Evolutionary conservation across 371 early-diverging fungal genomes (phyloP), one percentile per base, ranked within the genome.

Genomic region (Smittium mucronatum): DNA sequence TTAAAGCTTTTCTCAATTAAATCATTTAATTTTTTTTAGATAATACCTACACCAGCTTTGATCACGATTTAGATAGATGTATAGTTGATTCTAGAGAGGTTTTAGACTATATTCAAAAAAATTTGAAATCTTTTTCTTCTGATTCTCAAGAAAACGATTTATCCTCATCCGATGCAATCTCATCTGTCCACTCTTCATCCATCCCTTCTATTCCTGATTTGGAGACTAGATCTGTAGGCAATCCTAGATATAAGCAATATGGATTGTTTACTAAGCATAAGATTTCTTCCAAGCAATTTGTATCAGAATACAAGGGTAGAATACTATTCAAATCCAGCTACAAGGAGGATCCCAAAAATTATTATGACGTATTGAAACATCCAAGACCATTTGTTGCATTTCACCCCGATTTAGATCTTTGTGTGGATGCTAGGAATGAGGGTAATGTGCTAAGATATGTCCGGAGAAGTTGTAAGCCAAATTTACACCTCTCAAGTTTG

Each of bases 291-390:
- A 77, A 83, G 57, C 76, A 81, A 47, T 89, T 85, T 73, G 74
- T 93, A 34, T 78, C 87, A 73, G 90, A 92, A 67, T 85, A 87
- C 72, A 82, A 82, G 57, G 94, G 94, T 30, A 85, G 87, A 63
- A 80, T 89, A 28, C 70, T 81, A 0, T 78, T 91, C n/a, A 86
- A 87, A 71, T 84, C 85, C 28, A 80, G 78, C 30, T 89, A 87
- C 76, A 87, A 83, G 71, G 75, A 76, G 29, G 82, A 87, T 36
- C 78, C 82, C 1, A 81, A 78, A 57, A 87, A 88, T 73, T 75
- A 85, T 57, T 88, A 85, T 73, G 74, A 78, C 21, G 70, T 85
- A 16, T 69, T 89, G 32, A 86, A 85, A 1, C 85, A 86, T 0
- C 80, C 86, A 0, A 80, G 86, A 29, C 85, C 89, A 0, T 86